Evolutionary conservation across 257 asterid species (phyloP).

Genomic region (Capsicum chinense): DNA sequence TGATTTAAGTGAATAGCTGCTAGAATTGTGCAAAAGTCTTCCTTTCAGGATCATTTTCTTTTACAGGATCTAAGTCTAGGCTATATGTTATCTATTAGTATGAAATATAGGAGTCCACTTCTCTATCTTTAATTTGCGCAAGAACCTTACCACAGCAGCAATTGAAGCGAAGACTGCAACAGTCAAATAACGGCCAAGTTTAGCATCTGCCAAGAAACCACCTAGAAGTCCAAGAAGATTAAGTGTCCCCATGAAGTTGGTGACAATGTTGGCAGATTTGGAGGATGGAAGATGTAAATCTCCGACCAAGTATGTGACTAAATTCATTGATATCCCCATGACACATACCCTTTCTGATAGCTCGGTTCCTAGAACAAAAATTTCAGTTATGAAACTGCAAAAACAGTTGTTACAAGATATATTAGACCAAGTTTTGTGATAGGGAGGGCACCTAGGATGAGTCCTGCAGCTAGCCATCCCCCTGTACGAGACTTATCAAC

Average conservation of each 20-base stretch:
- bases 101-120: background rate
- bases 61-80: background rate
- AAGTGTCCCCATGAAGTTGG: constrained; percentile 88
- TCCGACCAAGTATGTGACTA: constrained; percentile 84
- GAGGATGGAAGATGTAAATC: constrained; percentile 73
- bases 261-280: constrained; percentile 73
- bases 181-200: constrained; percentile 78
- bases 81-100: background rate
- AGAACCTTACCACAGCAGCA: constrained; percentile 62
- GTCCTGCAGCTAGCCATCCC: constrained; percentile 92
- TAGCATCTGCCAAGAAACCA: constrained; percentile 88
- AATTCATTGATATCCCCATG: constrained; percentile 86
- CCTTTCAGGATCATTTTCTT: background rate
- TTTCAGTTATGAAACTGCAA: background rate
- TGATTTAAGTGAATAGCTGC: background rate
- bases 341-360: constrained; percentile 85
- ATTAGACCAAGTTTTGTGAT: background rate
- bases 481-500: constrained; percentile 76
- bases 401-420: background rate
- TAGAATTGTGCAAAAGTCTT: background rate
- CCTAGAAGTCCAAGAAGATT: constrained; percentile 85
- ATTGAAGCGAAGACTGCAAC: constrained; percentile 71
- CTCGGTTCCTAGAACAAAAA: constrained; percentile 62
- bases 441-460: constrained; percentile 60
- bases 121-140: background rate